Base-by-base conservation (phyloP, 768 basidiomycete genomes). In the Coprinopsis sp. region DNA sequence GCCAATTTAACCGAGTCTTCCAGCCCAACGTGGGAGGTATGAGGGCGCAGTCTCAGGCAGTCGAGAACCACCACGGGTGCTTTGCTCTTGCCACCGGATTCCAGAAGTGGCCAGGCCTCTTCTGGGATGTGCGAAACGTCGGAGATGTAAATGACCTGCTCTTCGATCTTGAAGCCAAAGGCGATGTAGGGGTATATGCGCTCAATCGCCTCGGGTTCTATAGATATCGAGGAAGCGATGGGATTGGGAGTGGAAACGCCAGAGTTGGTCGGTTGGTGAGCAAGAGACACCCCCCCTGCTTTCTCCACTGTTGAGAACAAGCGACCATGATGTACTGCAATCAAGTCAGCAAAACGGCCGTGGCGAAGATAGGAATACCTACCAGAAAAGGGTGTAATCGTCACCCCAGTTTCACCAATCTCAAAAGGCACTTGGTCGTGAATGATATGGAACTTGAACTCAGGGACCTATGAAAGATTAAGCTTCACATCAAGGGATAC, bases 111-210 rank as follows among this genome's bases (percentile, higher is more conserved):
- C 87, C 87, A 90, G 31, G 81, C 76, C 28, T 78, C 72, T 6
- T 85, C 78, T 2, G 92, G 91, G 45, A 95, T 87, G 54, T 77
- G 66, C 7, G 86, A 89, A 33, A 84, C 87, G 61, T 96, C 93
- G 22, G 86, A 84, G 49, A 95, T 72, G 66, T 94, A 94, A 12
- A 81, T 69, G 37, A 94, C 64, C 24, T 74, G 65, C 28, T 83
- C 68, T 55, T 83, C 76, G 37, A 88, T 70, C 57, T 78, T 73
- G 68, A 89, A 89, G 23, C 83, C 87, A 55, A 83, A 74, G 57
- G 78, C 83, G 40, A 78, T 57, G 58, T 81, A 86, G 2, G 84
- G 84, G n/a, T 66, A 64, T 14, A 80, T 37, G 11, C n/a, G n/a
- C n/a, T n/a, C n/a, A n/a, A n/a, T n/a, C n/a, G n/a, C n/a, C n/a